phyloP scores from a whole-genome alignment of 257 asterid species.

The Salvia hispanica region DNA sequence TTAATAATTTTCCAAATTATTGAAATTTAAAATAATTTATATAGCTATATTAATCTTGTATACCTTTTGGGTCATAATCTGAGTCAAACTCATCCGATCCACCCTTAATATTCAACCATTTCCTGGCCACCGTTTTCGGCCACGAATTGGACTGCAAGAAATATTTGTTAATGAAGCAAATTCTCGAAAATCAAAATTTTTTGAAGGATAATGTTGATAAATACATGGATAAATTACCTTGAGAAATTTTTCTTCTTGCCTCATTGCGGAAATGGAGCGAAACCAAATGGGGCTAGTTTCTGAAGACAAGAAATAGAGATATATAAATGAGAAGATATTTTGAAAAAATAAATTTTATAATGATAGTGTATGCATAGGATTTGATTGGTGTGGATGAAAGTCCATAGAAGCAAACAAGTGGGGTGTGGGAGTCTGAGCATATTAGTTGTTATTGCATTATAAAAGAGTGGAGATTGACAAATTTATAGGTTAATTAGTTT shows the following conservation, averaged over 20 bases:
- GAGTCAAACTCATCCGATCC: conserved; percentile 62
- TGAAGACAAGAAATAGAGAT: conserved; percentile 25
- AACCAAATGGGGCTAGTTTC: conserved; percentile 17
- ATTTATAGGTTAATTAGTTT: neutral
- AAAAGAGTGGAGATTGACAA: conserved; percentile 24
- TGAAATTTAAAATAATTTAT: neutral
- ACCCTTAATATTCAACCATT: conserved; percentile 62
- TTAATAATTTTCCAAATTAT: neutral
- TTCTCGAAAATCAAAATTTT: neutral
- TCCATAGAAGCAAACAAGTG: conserved; percentile 26
- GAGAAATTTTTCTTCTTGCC: conserved; percentile 34
- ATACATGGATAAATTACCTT: conserved; percentile 42
- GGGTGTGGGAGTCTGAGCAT: conserved; percentile 16
- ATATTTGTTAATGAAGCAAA: neutral
- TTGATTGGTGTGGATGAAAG: conserved; percentile 30
- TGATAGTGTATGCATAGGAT: neutral
- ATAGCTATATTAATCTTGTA: neutral
- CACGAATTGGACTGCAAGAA: conserved; percentile 60
- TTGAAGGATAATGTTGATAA: too few species aligned
- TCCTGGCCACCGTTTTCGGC: conserved; percentile 62
- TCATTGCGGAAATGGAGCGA: conserved; percentile 50
- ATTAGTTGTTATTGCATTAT: neutral
- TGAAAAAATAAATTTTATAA: neutral
- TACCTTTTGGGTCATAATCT: conserved; percentile 54
- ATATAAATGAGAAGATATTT: conserved; percentile 22